Percentiles rank a stretch among this genome's conserved stretches.
Evolutionary conservation across 2,329 filamentous ascomycete genomes (phyloP).

Genomic region (Coniochaeta prunicola): DNA sequence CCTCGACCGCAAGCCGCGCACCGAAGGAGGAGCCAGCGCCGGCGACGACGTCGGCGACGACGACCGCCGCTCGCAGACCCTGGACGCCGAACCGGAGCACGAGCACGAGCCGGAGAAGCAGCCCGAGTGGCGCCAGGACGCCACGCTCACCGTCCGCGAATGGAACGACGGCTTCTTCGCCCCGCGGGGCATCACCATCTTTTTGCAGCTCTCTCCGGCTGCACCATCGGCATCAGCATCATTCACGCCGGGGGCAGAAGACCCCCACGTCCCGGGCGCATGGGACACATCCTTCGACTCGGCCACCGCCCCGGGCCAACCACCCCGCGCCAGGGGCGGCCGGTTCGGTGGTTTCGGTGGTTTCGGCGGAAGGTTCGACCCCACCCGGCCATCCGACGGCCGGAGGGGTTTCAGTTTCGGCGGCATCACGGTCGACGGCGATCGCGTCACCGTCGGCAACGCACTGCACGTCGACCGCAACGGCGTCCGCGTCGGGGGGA

Average conservation of each 20-base stretch:
- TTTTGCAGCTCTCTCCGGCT: slow-evolving; percentile 12
- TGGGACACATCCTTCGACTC: slow-evolving; percentile 23
- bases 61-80: not conserved
- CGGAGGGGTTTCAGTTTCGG: slow-evolving; percentile 24
- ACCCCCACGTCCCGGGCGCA: slow-evolving; percentile 21
- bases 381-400: slow-evolving; percentile 3
- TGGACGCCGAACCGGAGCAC: slow-evolving; percentile 23
- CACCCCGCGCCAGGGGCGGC: not conserved
- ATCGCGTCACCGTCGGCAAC: slow-evolving; percentile 34
- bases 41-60: not conserved
- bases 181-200: slow-evolving; percentile 39
- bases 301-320: slow-evolving; percentile 4
- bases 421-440: slow-evolving; percentile 33
- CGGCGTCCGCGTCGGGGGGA: slow-evolving; percentile 36
- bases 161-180: slow-evolving; percentile 53
- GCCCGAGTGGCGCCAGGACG: slow-evolving; percentile 17
- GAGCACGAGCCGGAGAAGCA: slow-evolving; percentile 31
- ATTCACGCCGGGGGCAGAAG: too few relatives aligned
- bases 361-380: not conserved
- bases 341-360: slow-evolving; percentile 11
- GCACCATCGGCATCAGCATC: not conserved
- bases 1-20: slow-evolving; percentile 41
- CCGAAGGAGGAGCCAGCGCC: slow-evolving; percentile 24
- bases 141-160: slow-evolving; percentile 36
- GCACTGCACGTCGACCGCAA: slow-evolving; percentile 34